Evolutionary conservation across 2,329 filamentous ascomycete genomes (phyloP), one percentile per base, ranked within the genome.

Genomic region (Pseudogymnoascus destructans): DNA sequence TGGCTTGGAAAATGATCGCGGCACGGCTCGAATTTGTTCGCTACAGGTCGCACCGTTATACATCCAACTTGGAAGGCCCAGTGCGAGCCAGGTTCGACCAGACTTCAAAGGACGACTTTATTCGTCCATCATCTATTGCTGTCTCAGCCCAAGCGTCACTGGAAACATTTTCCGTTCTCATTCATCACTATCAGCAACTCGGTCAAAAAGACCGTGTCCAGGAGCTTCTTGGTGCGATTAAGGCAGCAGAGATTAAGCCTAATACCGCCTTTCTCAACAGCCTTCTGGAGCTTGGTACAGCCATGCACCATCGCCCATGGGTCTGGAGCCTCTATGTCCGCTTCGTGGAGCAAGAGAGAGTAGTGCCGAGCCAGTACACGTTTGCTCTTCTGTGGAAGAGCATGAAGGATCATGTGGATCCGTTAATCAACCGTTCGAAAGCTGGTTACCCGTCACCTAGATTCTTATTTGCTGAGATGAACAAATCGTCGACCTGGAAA

Each of bases 191-290:
- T 66, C 80, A 80, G 56, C 74, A 81, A 42, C 79, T 84, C 15
- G 75, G 78, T 13, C 75, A 85, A 15, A 77, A 82, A 35, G 68
- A 72, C 11, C 77, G 77, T 59, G 76, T 89, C 56, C 73, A 79
- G 54, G 73, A 77, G 57, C 73, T 92, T 3, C 84, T 82, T 70
- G 74, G 79, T 30, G 80, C 81, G 1, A 82, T 89, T 62, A 73
- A 75, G 11, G 73, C 79, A 46, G 80, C 85, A 11, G 78, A 84
- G 62, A 82, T 92, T 61, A 76, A 74, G 58, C 79, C 85, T 1
- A 85, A 88, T 66, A 80, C 82, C 7, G 87, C 85, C 69, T 86
- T 91, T 72, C 81, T 91, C 76, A 93, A 92, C 70, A 85, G 90
- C 66, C 73, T 91, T 19, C 78, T 93, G 23, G 81, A 82, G 60